Conservation (phyloP, 495 filamentous ascomycete species). For the Tuber magnatum region DNA sequence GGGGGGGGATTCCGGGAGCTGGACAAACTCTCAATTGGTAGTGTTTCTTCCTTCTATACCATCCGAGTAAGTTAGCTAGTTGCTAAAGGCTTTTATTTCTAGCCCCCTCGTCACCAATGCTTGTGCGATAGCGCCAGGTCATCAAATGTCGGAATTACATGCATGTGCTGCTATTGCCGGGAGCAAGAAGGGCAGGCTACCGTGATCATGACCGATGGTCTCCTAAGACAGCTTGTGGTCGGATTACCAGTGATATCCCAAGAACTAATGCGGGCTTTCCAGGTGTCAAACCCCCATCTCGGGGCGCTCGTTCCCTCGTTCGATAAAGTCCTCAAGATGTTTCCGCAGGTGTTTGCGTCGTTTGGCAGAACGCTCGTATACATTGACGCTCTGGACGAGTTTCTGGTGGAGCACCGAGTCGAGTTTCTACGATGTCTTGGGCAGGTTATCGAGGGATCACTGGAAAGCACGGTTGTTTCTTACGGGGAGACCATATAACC, state of each 20-base stretch:
- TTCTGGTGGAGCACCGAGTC: too few species aligned
- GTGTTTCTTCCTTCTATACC: not conserved
- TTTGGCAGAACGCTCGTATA: too few species aligned
- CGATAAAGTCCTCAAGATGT: too few species aligned
- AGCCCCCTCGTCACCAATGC: not conserved
- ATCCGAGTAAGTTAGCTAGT: not conserved
- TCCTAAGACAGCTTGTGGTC: not conserved
- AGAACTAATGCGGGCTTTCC: not conserved
- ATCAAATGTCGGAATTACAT: not conserved
- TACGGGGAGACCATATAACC: conserved; percentile 13
- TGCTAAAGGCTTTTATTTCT: not conserved
- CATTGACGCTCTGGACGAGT: too few species aligned
- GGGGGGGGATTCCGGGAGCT: not conserved
- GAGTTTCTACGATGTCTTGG: not conserved
- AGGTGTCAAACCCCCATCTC: too few species aligned
- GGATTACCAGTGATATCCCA: not conserved
- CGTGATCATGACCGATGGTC: not conserved
- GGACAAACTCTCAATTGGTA: not conserved
- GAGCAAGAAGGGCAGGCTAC: not conserved
- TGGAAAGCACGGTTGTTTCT: conserved; percentile 11
- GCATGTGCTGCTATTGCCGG: not conserved
- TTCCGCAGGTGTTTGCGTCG: too few species aligned
- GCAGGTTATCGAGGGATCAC: not conserved
- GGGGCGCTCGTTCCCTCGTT: too few species aligned
- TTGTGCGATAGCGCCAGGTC: not conserved